Evolutionary conservation across 495 filamentous ascomycete species (phyloP).

Genomic region (Penicillium cinerascens): DNA sequence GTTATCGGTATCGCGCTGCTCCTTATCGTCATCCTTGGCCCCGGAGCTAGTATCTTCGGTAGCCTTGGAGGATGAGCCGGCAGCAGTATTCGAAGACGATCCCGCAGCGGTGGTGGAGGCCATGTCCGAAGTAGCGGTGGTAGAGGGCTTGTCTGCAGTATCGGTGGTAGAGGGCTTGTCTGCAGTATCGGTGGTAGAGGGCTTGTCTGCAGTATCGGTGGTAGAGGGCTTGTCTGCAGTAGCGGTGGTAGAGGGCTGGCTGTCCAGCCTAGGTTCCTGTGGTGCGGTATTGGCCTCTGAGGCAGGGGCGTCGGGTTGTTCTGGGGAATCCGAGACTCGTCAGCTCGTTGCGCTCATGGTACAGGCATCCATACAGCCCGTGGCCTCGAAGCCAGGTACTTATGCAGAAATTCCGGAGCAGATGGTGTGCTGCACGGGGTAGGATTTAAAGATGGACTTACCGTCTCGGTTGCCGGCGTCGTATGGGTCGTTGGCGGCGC

Average conservation of each 20-base stretch:
- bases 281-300: conserved; percentile 24
- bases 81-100: background rate
- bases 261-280: conserved; percentile 11
- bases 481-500: conserved; percentile 37
- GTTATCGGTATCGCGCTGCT: conserved; percentile 11
- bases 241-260: background rate
- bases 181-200: background rate
- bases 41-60: background rate
- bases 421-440: too few relatives aligned
- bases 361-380: background rate
- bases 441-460: conserved; percentile 20
- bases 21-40: background rate
- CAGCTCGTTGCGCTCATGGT: background rate
- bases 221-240: background rate
- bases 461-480: conserved; percentile 43
- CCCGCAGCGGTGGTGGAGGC: background rate
- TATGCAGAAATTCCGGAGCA: background rate
- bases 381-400: background rate
- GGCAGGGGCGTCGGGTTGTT: conserved; percentile 32
- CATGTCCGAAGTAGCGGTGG: background rate
- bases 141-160: too few relatives aligned
- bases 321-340: conserved; percentile 7
- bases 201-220: background rate
- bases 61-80: background rate
- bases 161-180: background rate